Evolutionary conservation across 2,329 filamentous ascomycete species (phyloP).

Genomic region (Trichophyton rubrum): DNA sequence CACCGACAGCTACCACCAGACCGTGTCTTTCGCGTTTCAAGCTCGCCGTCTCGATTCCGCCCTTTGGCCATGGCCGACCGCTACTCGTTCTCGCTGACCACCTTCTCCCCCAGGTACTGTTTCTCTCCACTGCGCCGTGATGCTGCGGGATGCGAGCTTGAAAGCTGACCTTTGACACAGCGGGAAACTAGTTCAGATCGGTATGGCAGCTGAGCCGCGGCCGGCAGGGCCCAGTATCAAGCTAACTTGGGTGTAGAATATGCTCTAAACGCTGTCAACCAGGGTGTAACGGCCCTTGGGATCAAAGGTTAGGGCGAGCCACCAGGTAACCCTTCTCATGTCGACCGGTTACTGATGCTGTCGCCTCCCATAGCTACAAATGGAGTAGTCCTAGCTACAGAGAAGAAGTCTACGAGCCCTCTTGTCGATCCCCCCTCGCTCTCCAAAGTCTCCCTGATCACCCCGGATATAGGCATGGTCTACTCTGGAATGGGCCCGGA

Average conservation of each 20-base stretch:
- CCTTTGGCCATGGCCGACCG: constrained; percentile 70
- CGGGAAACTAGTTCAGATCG: constrained; percentile 98
- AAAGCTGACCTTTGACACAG: constrained; percentile 45
- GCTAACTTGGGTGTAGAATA: constrained; percentile 56
- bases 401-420: constrained; percentile 98
- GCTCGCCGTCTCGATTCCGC: neutral
- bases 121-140: constrained; percentile 11
- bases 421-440: constrained; percentile 90
- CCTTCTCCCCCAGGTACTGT: constrained; percentile 93
- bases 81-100: constrained; percentile 98
- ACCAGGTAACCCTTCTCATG: neutral
- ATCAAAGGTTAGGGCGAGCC: constrained; percentile 65
- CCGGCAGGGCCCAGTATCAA: neutral
- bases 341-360: constrained; percentile 7
- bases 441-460: constrained; percentile 95
- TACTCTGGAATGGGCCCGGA: constrained; percentile 99
- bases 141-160: constrained; percentile 7
- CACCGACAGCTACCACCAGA: neutral
- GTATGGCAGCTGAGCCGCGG: constrained; percentile 37
- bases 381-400: constrained; percentile 94
- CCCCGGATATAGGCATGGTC: constrained; percentile 98
- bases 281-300: constrained; percentile 93
- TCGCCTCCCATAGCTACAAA: constrained; percentile 60
- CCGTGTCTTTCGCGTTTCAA: neutral
- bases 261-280: constrained; percentile 97